Percentiles rank a stretch among this genome's conserved stretches.
Conservation (phyloP, 768 basidiomycete species). For the Dendrothele bispora region DNA sequence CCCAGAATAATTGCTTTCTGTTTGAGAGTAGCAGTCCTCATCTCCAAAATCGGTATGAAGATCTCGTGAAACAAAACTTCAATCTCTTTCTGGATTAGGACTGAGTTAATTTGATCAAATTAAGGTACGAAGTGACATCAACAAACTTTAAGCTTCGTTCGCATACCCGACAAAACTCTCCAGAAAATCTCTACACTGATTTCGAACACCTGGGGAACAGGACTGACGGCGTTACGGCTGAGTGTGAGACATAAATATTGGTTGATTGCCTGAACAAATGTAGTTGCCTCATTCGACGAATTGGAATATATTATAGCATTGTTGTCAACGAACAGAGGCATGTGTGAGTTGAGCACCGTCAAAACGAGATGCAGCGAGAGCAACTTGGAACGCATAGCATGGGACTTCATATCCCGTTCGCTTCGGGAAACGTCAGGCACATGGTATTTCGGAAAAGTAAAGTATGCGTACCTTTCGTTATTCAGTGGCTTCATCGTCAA, state of each 20-base stretch:
- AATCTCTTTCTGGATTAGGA: constrained; percentile 83
- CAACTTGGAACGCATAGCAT: constrained; percentile 95
- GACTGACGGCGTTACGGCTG: constrained; percentile 93
- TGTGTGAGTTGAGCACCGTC: constrained; percentile 88
- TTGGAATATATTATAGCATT: constrained; percentile 89
- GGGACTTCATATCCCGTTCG: constrained; percentile 94
- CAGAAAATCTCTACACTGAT: constrained; percentile 98
- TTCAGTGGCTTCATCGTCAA: constrained; percentile 97
- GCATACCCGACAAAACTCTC: constrained; percentile 91
- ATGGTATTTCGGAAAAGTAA: not conserved
- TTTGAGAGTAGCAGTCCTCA: constrained; percentile 93
- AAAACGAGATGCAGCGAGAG: constrained; percentile 93
- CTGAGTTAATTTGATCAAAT: constrained; percentile 11
- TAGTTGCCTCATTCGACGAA: constrained; percentile 83
- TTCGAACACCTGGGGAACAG: constrained; percentile 96
- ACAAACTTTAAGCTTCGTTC: constrained; percentile 90
- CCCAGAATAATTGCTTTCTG: constrained; percentile 92
- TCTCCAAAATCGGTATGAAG: constrained; percentile 96
- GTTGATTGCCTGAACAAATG: constrained; percentile 90
- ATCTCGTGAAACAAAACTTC: constrained; percentile 98
- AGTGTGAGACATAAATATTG: constrained; percentile 93
- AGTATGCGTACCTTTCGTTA: constrained; percentile 73
- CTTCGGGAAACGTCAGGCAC: constrained; percentile 39
- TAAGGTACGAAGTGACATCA: not conserved
- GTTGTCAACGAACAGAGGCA: constrained; percentile 87